Conservation (phyloP, 148 eudicot species). For the Talinum fruticosum region DNA sequence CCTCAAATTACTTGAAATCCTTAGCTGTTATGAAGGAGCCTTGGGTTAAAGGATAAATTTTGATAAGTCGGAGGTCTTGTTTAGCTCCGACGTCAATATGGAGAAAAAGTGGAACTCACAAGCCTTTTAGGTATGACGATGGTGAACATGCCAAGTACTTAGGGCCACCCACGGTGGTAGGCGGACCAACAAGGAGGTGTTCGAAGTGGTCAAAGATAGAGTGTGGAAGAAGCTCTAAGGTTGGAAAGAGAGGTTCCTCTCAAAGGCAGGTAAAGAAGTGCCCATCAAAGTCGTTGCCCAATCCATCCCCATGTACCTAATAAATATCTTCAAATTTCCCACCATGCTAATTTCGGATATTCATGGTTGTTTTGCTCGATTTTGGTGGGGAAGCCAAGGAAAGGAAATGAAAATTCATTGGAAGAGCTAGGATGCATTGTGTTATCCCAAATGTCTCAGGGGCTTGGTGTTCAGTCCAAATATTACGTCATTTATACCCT, state of each 20-base stretch:
- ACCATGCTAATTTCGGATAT: not conserved
- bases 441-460: not conserved
- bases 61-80: not conserved
- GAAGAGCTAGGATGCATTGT: not conserved
- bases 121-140: too few species aligned
- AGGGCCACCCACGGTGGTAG: not conserved
- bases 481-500: too few species aligned
- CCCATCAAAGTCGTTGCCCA: not conserved
- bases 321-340: not conserved
- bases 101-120: not conserved
- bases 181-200: not conserved
- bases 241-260: not conserved
- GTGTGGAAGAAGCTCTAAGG: constrained; percentile 1
- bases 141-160: not conserved
- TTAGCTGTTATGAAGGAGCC: not conserved
- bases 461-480: not conserved
- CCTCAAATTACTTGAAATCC: not conserved
- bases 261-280: not conserved
- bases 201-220: not conserved
- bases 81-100: not conserved
- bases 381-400: not conserved
- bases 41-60: too few species aligned
- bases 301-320: not conserved
- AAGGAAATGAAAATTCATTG: not conserved
- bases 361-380: not conserved